These are phyloP conservation scores for Epicoccum nigrum DNA, from an alignment of 2,329 filamentous ascomycete genomes.

Conservation along the genomic window DNA sequence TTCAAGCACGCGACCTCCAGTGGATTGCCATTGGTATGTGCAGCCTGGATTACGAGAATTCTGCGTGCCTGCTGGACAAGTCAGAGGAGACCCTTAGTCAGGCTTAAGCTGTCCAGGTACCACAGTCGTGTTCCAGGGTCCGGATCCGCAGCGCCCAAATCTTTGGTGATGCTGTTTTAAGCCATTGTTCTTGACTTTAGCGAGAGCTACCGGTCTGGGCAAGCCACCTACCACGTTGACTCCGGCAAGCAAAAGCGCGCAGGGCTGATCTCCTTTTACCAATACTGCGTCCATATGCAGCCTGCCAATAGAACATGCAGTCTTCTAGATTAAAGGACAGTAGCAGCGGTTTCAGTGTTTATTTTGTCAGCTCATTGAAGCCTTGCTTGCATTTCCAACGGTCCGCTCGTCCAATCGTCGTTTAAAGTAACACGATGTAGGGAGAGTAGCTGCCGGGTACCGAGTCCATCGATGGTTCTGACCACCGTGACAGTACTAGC, in stretches of 20 bases:
- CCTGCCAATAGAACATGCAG: not conserved
- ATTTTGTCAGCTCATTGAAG: too few species aligned
- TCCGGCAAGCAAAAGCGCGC: not conserved
- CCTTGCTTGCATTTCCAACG: too few species aligned
- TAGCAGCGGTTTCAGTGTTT: not conserved
- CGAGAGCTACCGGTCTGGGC: conserved; percentile 9
- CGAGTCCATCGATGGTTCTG: too few species aligned
- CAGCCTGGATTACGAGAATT: not conserved
- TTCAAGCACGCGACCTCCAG: not conserved
- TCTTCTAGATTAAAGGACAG: not conserved
- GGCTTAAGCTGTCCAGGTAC: not conserved
- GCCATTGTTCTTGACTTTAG: too few species aligned
- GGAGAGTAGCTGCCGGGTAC: too few species aligned
- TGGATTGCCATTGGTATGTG: not conserved
- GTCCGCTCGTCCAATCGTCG: too few species aligned
- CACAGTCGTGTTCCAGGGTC: not conserved
- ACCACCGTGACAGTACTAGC: too few species aligned
- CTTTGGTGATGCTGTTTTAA: conserved; percentile 7
- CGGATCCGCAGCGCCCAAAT: conserved; percentile 5
- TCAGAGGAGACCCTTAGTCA: not conserved
- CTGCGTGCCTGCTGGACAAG: not conserved
- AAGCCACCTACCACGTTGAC: conserved; percentile 1
- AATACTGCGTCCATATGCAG: not conserved
- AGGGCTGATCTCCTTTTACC: not conserved
- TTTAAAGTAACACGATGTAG: too few species aligned